Evolutionary conservation across 306 rosid species (phyloP), one percentile per base, ranked within the genome.

Genomic region (Cicer bijugum): DNA sequence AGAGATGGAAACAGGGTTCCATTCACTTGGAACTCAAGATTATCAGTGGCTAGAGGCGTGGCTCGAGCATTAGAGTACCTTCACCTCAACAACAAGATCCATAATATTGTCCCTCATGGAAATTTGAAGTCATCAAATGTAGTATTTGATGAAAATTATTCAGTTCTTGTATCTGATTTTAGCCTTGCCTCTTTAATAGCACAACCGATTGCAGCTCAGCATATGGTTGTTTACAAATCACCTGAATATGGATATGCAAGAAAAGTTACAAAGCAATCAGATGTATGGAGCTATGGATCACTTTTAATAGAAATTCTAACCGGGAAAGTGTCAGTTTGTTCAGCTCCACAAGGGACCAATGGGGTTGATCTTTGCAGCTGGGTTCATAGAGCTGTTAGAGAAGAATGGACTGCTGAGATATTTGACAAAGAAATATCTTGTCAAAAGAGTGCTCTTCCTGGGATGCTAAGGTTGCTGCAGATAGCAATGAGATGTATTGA

Each of bases 361-460:
- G 97, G 92, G 0, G 72, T 85, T n/a, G 88, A 93, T 8, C 75
- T 91, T 0, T 82, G 82, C 57, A 76, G 74, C 39, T 93, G 97
- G 98, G 93, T 93, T 28, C 83, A 86, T 19, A 72, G 84, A 43
- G 98, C 94, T 0, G 89, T 89, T 7, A 80, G 91, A 65, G 97
- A 93, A 69, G 98, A 93, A 51, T 93, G 97, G 98, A 93, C 96
- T 0, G 92, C 92, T 1, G 96, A 93, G 86, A 89, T 91, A 15
- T 91, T 93, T 23, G 94, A 93, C 51, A 50, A 17, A 4, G 97
- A 93, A 59, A 80, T 91, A 39, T 74, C 80, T 0, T 7, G 12
- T 16, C 87, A 73, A 35, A 82, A 85, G 80, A 78, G 43, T 2
- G 89, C 90, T 2, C 50, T 20, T 58, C 86, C 84, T 1, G 96